Conservation (phyloP, 1,284 basidiomycete genomes). For the Cryptococcus jaspeensis region DNA sequence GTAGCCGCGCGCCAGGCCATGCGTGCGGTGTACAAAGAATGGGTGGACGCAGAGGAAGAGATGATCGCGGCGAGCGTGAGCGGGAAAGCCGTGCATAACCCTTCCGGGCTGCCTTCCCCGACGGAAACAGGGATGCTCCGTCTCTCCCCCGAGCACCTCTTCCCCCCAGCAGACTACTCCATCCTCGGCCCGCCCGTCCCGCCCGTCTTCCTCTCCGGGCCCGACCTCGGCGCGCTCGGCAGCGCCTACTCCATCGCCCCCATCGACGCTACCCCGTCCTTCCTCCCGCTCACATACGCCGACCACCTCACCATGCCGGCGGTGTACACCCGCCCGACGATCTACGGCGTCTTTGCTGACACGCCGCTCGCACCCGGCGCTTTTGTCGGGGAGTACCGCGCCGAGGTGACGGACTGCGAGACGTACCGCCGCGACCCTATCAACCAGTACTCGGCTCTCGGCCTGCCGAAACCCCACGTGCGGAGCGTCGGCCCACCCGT, state of each 20-base stretch:
- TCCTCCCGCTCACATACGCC: conserved; percentile 40
- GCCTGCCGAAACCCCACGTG: conserved; percentile 64
- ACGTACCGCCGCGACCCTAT: conserved; percentile 53
- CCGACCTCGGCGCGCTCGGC: conserved; percentile 30
- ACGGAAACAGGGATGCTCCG: conserved; percentile 41
- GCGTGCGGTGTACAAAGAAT: conserved; percentile 39
- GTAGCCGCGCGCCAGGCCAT: conserved; percentile 29
- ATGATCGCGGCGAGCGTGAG: conserved; percentile 12
- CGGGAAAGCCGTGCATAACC: conserved; percentile 23
- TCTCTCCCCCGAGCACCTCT: conserved; percentile 34
- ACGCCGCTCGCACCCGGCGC: conserved; percentile 26
- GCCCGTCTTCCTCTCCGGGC: conserved; percentile 41
- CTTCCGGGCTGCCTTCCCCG: conserved; percentile 46
- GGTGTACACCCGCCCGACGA: conserved; percentile 42
- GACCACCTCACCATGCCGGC: conserved; percentile 27
- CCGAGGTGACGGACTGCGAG: conserved; percentile 43
- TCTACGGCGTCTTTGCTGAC: conserved; percentile 47
- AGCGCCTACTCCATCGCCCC: conserved; percentile 27
- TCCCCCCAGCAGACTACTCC: conserved; percentile 52
- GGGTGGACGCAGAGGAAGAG: conserved; percentile 40
- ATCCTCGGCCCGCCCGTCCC: conserved; percentile 50
- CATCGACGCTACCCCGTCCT: conserved; percentile 37
- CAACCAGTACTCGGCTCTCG: conserved; percentile 58
- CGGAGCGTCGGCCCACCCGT: conserved; percentile 77
- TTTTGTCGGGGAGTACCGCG: conserved; percentile 47